These are phyloP conservation scores for Neurospora sp. DNA, from an alignment of 2,329 filamentous ascomycete genomes.

Conservation along the genomic window DNA sequence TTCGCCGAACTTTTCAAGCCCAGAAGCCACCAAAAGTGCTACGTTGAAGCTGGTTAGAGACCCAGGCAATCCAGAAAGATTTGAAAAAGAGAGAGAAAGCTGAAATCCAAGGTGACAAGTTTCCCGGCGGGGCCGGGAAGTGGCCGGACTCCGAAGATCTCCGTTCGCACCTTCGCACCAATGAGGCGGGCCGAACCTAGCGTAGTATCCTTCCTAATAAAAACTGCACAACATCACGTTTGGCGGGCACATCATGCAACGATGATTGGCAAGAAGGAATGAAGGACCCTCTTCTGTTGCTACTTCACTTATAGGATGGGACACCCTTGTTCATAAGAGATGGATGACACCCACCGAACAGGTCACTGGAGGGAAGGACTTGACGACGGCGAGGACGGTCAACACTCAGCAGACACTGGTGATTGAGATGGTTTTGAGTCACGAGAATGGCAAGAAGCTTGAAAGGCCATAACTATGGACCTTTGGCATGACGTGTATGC, in stretches of 20 bases:
- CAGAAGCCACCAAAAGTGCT: neutral
- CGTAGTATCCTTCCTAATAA: neutral
- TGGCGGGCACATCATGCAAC: neutral
- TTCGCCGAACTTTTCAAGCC: neutral
- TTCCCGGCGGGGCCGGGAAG: neutral
- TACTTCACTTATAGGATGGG: neutral
- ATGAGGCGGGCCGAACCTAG: neutral
- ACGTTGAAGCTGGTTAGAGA: neutral
- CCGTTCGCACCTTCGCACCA: neutral
- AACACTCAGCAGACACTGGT: neutral
- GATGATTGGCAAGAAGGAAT: neutral
- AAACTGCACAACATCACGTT: neutral
- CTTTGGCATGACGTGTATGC: neutral
- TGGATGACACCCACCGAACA: neutral
- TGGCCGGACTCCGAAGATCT: neutral
- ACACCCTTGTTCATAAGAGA: neutral
- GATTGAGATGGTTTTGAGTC: neutral
- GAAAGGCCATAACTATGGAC: neutral
- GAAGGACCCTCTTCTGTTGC: neutral
- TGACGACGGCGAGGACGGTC: neutral
- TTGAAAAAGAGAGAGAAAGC: neutral
- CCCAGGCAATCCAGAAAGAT: neutral
- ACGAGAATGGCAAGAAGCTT: neutral
- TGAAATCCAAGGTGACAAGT: neutral
- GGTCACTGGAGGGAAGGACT: neutral